These are phyloP conservation scores for Amanita rimosa DNA, from an alignment of 768 basidiomycete species.

Conservation along the genomic window DNA sequence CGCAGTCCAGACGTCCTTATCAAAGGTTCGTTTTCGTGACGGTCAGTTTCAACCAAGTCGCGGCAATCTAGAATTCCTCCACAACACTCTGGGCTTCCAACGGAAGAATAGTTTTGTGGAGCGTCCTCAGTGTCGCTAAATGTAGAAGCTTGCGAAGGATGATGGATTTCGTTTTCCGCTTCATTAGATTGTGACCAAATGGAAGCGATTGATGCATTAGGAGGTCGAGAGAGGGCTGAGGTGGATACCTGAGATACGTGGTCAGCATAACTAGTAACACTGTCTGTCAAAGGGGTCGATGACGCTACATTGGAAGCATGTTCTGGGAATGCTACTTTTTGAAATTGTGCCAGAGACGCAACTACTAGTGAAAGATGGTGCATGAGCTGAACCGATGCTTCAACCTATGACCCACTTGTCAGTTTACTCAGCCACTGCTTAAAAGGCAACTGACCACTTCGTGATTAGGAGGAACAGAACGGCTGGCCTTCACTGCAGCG, in stretches of 20 bases:
- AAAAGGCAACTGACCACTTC: slow-evolving; percentile 20
- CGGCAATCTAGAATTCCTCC: slow-evolving; percentile 40
- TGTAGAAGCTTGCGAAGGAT: not conserved
- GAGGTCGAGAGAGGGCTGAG: not conserved
- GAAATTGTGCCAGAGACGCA: slow-evolving; percentile 42
- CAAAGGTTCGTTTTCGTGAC: slow-evolving; percentile 7
- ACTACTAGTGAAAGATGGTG: slow-evolving; percentile 34
- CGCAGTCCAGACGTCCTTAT: slow-evolving; percentile 17
- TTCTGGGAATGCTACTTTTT: slow-evolving; percentile 31
- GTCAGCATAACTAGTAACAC: not conserved
- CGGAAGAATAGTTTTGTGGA: slow-evolving; percentile 13
- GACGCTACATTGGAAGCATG: slow-evolving; percentile 19
- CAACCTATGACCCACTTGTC: slow-evolving; percentile 23
- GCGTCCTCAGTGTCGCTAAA: not conserved
- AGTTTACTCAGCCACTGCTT: not conserved
- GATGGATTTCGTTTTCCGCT: not conserved
- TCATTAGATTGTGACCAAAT: not conserved
- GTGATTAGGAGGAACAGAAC: slow-evolving; percentile 10
- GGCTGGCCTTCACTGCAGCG: slow-evolving; percentile 26
- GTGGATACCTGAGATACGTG: slow-evolving; percentile 3
- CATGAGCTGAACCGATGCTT: slow-evolving; percentile 41
- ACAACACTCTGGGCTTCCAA: slow-evolving; percentile 31
- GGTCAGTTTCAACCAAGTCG: slow-evolving; percentile 21
- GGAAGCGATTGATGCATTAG: not conserved
- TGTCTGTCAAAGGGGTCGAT: slow-evolving; percentile 12